Base-by-base conservation (phyloP, 345 rosid genomes). In the Dipteronia dyeriana region DNA sequence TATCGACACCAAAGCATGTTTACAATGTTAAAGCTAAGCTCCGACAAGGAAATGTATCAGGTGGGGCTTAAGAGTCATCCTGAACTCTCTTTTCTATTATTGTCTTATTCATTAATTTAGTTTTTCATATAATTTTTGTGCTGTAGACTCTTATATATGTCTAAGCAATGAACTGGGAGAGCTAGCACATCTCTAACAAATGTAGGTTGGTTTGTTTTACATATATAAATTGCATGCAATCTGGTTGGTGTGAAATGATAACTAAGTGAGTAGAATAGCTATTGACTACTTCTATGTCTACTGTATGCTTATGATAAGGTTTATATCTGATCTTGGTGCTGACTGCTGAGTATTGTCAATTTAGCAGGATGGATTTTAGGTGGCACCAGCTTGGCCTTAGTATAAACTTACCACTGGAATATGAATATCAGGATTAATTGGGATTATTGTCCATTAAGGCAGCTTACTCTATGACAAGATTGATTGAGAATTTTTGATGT, bases 1-100 rank as follows among this genome's bases (percentile, higher is more conserved):
- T 84, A 68, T 90, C 94, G 6, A 90, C 94, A 76, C 89, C 92
- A 84, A 90, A 90, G 84, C 92, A 90, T 81, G 94, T 90, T 64
- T 90, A 90, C 84, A 88, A 90, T 84, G 88, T 90, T 72, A 90
- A 88, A 81, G 94, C 94, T 29, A 90, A 90, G 84, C 82, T 90
- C 16, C 89, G 88, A 45, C 92, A 86, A 76, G 94, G 92, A 81
- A 88, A 87, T 80, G 60, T 77, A 66, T 67, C 88, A 82, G 92
- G 92, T 84, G 61, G 57, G 53, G 20, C 49, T 59, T 56, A 64
- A 25, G 16, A 4, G 25, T 41, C 31, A 41, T 76, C 12, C 23
- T 74, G 69, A 38, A 41, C 57, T 61, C 43, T 66, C 76, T 43
- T 25, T 9, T 45, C 6, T 73, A n/a, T 54, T 29, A 19, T 10